Conservation (phyloP, 2,329 filamentous ascomycete genomes). For the Tolypocladium ovalisporum region DNA sequence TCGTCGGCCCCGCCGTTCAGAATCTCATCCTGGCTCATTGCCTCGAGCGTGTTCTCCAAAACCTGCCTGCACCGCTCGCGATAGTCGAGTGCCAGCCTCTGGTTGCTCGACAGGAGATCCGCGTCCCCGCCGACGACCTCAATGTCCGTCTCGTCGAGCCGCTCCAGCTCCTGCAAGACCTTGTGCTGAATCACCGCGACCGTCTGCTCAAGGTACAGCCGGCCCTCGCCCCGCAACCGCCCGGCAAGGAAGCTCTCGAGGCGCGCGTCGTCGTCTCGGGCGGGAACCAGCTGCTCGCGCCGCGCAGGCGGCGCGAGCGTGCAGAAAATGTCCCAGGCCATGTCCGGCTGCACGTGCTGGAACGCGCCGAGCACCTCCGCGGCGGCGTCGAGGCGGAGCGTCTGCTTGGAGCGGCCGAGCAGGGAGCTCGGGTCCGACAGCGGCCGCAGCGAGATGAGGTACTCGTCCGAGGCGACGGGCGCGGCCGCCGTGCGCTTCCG, state of each 20-base stretch:
- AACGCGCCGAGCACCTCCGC: slow-evolving; percentile 26
- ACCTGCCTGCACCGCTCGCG: slow-evolving; percentile 36
- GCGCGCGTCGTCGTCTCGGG: slow-evolving; percentile 13
- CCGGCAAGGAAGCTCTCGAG: slow-evolving; percentile 19
- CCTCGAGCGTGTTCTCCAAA: slow-evolving; percentile 31
- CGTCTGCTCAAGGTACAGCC: slow-evolving; percentile 20
- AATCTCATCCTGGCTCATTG: slow-evolving; percentile 20
- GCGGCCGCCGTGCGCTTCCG: slow-evolving; percentile 27
- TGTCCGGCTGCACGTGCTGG: slow-evolving; percentile 39
- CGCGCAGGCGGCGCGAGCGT: slow-evolving; percentile 24
- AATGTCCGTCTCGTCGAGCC: slow-evolving; percentile 34
- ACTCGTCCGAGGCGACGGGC: slow-evolving; percentile 24
- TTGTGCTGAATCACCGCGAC: slow-evolving; percentile 31
- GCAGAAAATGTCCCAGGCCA: slow-evolving; percentile 38
- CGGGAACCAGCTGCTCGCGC: slow-evolving; percentile 15
- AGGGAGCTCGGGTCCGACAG: slow-evolving; percentile 35
- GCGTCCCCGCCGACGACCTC: slow-evolving; percentile 29
- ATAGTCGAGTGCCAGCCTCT: slow-evolving; percentile 38
- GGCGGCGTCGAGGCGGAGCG: slow-evolving; percentile 15
- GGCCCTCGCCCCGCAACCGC: slow-evolving; percentile 15
- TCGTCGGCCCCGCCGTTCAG: slow-evolving; percentile 7
- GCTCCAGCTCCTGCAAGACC: slow-evolving; percentile 30
- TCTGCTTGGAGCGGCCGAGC: slow-evolving; percentile 29
- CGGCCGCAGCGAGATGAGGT: slow-evolving; percentile 42
- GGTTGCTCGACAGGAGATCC: slow-evolving; percentile 28